Conservation (phyloP, 371 early-diverging fungal genomes). For the Zopfochytrium polystomum region DNA sequence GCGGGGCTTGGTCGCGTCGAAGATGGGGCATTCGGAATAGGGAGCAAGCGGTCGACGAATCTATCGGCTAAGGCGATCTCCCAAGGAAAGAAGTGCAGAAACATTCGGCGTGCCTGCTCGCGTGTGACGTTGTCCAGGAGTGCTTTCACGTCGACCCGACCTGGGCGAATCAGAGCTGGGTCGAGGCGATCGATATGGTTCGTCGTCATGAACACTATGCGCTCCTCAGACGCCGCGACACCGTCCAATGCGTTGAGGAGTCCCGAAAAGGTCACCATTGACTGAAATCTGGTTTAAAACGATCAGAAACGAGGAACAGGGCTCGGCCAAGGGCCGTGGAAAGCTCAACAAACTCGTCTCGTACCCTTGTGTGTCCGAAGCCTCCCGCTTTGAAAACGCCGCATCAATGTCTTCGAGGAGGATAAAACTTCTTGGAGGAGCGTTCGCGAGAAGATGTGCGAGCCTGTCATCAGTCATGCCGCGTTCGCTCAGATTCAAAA, state of each 20-base stretch:
- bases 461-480: slow-evolving; percentile 81
- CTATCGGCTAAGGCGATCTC: too few relatives aligned
- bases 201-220: slow-evolving; percentile 98
- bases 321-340: slow-evolving; percentile 92
- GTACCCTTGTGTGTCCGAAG: slow-evolving; percentile 95
- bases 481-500: slow-evolving; percentile 89
- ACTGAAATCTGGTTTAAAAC: too few relatives aligned
- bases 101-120: slow-evolving; percentile 78
- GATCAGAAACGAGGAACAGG: slow-evolving; percentile 91
- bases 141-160: slow-evolving; percentile 94
- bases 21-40: too few relatives aligned
- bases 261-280: slow-evolving; percentile 98
- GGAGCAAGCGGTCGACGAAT: too few relatives aligned
- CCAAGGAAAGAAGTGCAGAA: slow-evolving; percentile 87
- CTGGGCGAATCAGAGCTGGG: slow-evolving; percentile 97
- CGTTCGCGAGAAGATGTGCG: slow-evolving; percentile 67
- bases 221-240: slow-evolving; percentile 93
- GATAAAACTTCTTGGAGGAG: slow-evolving; percentile 94
- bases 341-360: slow-evolving; percentile 85
- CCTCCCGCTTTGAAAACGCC: slow-evolving; percentile 69
- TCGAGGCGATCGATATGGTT: slow-evolving; percentile 97
- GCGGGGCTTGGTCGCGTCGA: too few relatives aligned
- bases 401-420: slow-evolving; percentile 99
- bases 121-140: slow-evolving; percentile 82
- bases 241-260: slow-evolving; percentile 99